A percentile compares a stretch with the other conserved stretches of the same genome.
phyloP scores from a whole-genome alignment of 345 rosid genomes.

The Citrus cavaleriei region DNA sequence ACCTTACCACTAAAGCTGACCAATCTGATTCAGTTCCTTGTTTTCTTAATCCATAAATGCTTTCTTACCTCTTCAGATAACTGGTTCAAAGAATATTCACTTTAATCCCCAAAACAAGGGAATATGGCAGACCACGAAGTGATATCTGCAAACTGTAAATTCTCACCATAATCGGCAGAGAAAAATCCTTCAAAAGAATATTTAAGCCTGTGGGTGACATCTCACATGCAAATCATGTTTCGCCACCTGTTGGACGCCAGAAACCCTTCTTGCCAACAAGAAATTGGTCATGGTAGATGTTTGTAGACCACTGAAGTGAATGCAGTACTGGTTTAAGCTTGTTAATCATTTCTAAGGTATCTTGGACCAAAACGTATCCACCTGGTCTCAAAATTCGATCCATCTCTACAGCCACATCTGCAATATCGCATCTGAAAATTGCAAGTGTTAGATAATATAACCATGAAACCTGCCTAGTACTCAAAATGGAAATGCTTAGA shows the following conservation, averaged over 20 bases:
- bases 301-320: slow-evolving; percentile 71
- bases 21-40: not conserved
- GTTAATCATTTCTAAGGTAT: slow-evolving; percentile 49
- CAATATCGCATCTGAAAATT: slow-evolving; percentile 53
- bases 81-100: not conserved
- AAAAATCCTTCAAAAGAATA: not conserved
- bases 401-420: slow-evolving; percentile 59
- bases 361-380: slow-evolving; percentile 75
- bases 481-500: not conserved
- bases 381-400: slow-evolving; percentile 83
- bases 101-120: not conserved
- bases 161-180: not conserved
- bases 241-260: slow-evolving; percentile 60
- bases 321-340: slow-evolving; percentile 46
- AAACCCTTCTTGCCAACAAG: slow-evolving; percentile 67
- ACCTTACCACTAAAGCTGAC: not conserved
- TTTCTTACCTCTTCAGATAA: not conserved
- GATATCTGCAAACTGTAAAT: not conserved
- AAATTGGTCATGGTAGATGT: slow-evolving; percentile 53
- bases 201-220: not conserved
- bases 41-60: not conserved
- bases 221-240: not conserved
- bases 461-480: not conserved
- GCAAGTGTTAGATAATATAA: not conserved
- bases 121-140: not conserved